Base-by-base conservation (phyloP, 2,329 filamentous ascomycete genomes). In the Pleurostoma richardsiae region DNA sequence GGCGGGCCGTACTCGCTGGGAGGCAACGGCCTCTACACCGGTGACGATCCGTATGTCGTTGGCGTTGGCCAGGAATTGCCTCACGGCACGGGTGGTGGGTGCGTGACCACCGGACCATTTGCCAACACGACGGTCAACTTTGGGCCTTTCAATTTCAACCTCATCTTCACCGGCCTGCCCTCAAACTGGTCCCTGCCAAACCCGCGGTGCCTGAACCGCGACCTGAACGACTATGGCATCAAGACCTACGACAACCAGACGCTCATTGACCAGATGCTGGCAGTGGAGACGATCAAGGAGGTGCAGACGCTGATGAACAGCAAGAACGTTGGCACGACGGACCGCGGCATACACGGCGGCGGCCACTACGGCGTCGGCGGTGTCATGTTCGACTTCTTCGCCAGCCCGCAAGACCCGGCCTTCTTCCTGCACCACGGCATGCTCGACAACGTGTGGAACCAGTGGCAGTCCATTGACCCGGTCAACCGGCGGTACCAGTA, bases 391-490 rank as follows among this genome's bases (percentile, higher is more conserved):
- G 46, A 46, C 33, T 42, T 47, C 31, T 46, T 46, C 41, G 29
- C 36, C 8, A 41, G 41, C 10, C 31, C 43, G n/a, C 44, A 46
- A 30, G 65, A 67, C 38, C 65, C 65, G 30, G 58, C 48, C 4
- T 68, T 67, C 46, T 68, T 59, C 44, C 45, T 66, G 0, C 63
- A 65, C 30, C 63, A 68, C 49, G 48, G 51, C 8, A 60, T 61
- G 54, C 47, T 64, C 4, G 54, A 57, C 50, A 50, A 52, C 7
- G 42, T 53, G 6, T 56, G 54, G 54, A 49, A 47, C 49, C 49
- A 54, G 36, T 56, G 52, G 54, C 56, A 60, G 47, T 41, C 43
- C 6, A 43, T 4, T 11, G 29, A 43, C 28, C 41, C 48, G 11
- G 39, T 27, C 3, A 29, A 44, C n/a, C 29, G 45, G 39, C 29